Evolutionary conservation across 2,329 filamentous ascomycete genomes (phyloP), one percentile per base, ranked within the genome.

Genomic region (Ophiocordyceps sinensis): DNA sequence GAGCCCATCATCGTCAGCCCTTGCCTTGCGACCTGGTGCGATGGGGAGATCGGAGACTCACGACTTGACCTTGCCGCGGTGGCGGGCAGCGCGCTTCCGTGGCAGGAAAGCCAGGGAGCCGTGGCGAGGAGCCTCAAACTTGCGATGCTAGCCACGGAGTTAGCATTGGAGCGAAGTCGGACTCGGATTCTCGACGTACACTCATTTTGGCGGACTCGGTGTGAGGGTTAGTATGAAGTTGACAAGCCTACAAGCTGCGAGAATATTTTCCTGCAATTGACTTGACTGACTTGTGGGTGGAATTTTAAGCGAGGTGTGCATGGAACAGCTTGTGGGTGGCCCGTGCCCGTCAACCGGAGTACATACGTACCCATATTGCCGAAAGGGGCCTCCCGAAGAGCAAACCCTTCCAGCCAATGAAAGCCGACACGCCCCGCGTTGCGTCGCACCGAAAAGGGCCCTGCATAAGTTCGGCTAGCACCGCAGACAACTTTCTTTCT

Each of bases 51-150:
- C 5, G 17, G 14, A 43, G 36, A 77, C 78, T 79, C 75, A 94
- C 87, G 82, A 87, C 86, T 95, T 95, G 67, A 95, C 89, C 79
- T 94, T 94, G 68, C 89, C 89, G 60, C 89, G 76, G 73, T 96
- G 88, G 62, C 88, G 79, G 68, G 87, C 77, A 61, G 87, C 86
- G 65, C 89, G 82, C 86, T 95, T 95, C 64, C 85, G 73, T 53
- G 85, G 85, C 62, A 91, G 70, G 72, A 79, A 89, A 57, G 83
- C 84, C 67, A 96, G 75, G 64, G 84, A 88, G 66, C 89, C 91
- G 75, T 96, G 89, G 67, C 89, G 84, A 65, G 88, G 88, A 66
- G 88, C 88, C 79, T 93, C 71, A 62, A 66, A 75, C 69, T 75
- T 73, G 56, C 70, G 67, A 65, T 73, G 70, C 64, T 64, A 42